Percentiles rank a stretch among this genome's conserved stretches.
Conservation (phyloP, 441 rosid genomes). For the Gossypium davidsonii region DNA sequence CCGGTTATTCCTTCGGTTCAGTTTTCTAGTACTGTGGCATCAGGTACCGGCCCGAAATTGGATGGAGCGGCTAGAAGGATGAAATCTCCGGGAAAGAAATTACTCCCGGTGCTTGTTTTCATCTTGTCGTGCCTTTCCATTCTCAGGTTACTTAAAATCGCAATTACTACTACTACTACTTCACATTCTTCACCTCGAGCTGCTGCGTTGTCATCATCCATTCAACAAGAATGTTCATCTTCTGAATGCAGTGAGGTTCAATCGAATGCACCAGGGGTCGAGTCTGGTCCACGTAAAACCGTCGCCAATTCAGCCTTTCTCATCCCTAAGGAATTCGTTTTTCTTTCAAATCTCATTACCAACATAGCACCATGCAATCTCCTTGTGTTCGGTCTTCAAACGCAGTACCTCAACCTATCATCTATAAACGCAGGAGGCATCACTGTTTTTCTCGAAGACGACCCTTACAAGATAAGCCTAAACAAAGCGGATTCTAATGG, state of each 20-base stretch:
- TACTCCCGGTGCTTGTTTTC: constrained; percentile 56
- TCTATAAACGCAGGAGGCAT: constrained; percentile 42
- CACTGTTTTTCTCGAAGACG: constrained; percentile 49
- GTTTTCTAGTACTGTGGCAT: constrained; percentile 40
- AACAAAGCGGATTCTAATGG: constrained; percentile 23
- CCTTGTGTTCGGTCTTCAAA: constrained; percentile 53
- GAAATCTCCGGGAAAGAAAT: constrained; percentile 47
- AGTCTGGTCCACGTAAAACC: constrained; percentile 6
- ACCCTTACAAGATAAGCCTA: constrained; percentile 31
- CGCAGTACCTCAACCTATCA: constrained; percentile 38
- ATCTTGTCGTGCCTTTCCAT: constrained; percentile 53
- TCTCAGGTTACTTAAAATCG: constrained; percentile 49
- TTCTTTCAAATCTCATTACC: constrained; percentile 43
- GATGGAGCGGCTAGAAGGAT: constrained; percentile 34
- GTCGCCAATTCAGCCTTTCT: constrained; percentile 22
- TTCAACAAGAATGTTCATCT: constrained; percentile 24
- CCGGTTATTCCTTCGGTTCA: not conserved
- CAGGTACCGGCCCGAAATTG: constrained; percentile 26
- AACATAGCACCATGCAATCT: constrained; percentile 51
- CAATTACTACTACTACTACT: constrained; percentile 33
- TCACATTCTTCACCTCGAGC: constrained; percentile 31
- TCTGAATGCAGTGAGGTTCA: constrained; percentile 18
- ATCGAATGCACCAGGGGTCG: constrained; percentile 10
- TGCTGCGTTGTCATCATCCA: constrained; percentile 29
- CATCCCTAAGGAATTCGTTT: constrained; percentile 54